phyloP scores from a whole-genome alignment of 345 rosid genomes.

The Capsella bursapastoris region DNA sequence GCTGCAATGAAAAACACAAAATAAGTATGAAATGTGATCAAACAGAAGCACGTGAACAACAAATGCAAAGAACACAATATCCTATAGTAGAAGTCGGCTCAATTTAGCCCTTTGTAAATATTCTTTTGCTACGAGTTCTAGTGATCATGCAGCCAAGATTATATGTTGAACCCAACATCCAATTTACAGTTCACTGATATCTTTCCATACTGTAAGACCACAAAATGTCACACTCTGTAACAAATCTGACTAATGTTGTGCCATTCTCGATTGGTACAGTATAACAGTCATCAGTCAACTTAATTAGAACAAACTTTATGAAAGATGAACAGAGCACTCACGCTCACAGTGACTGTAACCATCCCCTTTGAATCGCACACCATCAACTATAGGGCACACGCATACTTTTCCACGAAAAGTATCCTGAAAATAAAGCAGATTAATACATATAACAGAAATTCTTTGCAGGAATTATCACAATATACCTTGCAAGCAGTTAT shows the following conservation, averaged over 20 bases:
- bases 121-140: neutral
- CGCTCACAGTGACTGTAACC: slow-evolving; percentile 97
- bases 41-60: neutral
- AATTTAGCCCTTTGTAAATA: neutral
- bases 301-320: slow-evolving; percentile 17
- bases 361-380: slow-evolving; percentile 96
- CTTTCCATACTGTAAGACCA: neutral
- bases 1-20: slow-evolving; percentile 46
- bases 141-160: slow-evolving; percentile 2
- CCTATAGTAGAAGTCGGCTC: neutral
- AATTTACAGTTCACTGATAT: slow-evolving; percentile 11
- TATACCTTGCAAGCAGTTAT: slow-evolving; percentile 95
- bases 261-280: neutral
- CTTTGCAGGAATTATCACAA: slow-evolving; percentile 3
- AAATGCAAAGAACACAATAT: neutral
- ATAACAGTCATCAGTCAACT: slow-evolving; percentile 44
- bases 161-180: neutral
- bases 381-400: slow-evolving; percentile 91
- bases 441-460: slow-evolving; percentile 1
- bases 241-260: slow-evolving; percentile 45
- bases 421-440: slow-evolving; percentile 57
- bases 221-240: slow-evolving; percentile 41
- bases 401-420: slow-evolving; percentile 97
- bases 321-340: slow-evolving; percentile 35
- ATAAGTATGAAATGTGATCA: neutral